These are phyloP conservation scores for Annona cherimola DNA, from an alignment of 164 flowering plant genomes.

Conservation along the genomic window DNA sequence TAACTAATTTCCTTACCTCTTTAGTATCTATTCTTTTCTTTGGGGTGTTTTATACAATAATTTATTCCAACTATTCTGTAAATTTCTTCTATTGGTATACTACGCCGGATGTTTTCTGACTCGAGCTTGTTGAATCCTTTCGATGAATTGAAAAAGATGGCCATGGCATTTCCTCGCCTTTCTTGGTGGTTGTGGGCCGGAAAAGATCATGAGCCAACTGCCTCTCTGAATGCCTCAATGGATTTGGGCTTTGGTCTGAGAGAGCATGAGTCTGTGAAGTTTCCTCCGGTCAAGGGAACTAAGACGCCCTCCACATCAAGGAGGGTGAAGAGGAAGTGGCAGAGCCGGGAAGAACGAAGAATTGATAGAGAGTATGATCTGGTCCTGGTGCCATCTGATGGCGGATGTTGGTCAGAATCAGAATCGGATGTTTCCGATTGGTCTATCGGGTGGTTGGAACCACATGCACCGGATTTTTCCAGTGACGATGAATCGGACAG, in stretches of 20 bases:
- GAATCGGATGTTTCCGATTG: constrained; percentile 91
- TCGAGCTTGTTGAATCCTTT: neutral
- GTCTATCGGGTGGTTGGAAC: constrained; percentile 94
- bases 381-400: constrained; percentile 84
- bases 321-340: constrained; percentile 63
- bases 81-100: neutral
- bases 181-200: constrained; percentile 52
- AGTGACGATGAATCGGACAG: constrained; percentile 57
- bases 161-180: constrained; percentile 33
- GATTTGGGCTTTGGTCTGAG: constrained; percentile 29
- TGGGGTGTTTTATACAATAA: neutral
- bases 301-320: constrained; percentile 39
- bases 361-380: constrained; percentile 61
- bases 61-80: neutral
- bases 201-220: constrained; percentile 34
- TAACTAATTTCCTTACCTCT: too few relatives aligned
- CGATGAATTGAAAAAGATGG: constrained; percentile 24
- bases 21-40: too few relatives aligned
- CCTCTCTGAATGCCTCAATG: constrained; percentile 22
- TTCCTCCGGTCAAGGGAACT: constrained; percentile 27
- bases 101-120: neutral
- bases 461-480: constrained; percentile 74
- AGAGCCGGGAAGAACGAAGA: constrained; percentile 62
- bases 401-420: constrained; percentile 70
- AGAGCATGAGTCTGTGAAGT: constrained; percentile 36